Base-by-base conservation (phyloP, 257 asterid genomes). In the Gentiana dahurica region DNA sequence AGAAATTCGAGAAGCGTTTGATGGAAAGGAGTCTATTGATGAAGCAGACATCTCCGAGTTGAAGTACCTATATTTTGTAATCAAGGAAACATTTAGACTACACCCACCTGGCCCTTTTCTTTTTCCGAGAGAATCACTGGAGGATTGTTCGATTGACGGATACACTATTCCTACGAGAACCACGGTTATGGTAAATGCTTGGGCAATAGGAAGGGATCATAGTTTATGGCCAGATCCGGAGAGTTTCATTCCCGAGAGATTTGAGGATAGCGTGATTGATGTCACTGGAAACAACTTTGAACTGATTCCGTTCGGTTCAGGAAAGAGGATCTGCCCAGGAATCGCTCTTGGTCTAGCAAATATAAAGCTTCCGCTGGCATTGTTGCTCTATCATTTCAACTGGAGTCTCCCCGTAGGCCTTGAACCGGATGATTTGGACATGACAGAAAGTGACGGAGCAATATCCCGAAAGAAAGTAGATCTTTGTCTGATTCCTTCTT, bases 231-330 rank as follows among this genome's bases (percentile, higher is more conserved):
- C 12, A 34, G 24, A 54, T 35, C 58, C 58, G 2, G 45, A 54
- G 5, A 54, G 7, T 54, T 54, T 54, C 24, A 54, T 12, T 3
- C 58, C 58, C n/a, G 58, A 54, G 6, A 54, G 58, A 36, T 54
- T 54, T 10, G 58, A 35, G 7, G 12, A 54, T 33, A 11, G 12
- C 6, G 3, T 0, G 5, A 4, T 54, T 54, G 58, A 35, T 54
- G 9, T 35, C n/a, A 9, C 8, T 12, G 58, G 58, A 54, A 54
- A 35, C 12, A 3, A 54, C 45, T 54, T 34, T 10, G 58, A 54
- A 36, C 12, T 8, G 35, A 1, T 54, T 3, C 58, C 58, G 12
- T 54, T 54, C 12, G 46, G 58, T 9, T 5, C 45, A 1, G 58
- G 58, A 36, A 54, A 45, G 57, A 32, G 57, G 57, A 8, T 53